Evolutionary conservation across 768 basidiomycete species (phyloP).

Genomic region (Collybia sordida): DNA sequence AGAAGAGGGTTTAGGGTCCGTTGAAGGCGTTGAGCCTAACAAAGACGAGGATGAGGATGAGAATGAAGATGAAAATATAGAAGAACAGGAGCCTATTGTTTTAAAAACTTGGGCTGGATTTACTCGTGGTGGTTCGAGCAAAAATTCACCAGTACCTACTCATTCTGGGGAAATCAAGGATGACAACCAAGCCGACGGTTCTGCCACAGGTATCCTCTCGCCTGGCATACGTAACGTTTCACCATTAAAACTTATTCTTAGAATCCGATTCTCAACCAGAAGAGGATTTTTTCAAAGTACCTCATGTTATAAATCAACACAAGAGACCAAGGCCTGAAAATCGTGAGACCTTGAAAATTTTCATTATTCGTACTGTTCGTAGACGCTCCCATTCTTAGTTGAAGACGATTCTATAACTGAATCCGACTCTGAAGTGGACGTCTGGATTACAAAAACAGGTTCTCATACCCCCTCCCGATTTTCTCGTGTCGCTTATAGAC

Average conservation of each 20-base stretch:
- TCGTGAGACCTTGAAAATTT: not conserved
- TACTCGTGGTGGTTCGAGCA: constrained; percentile 8
- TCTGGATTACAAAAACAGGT: not conserved
- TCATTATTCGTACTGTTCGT: not conserved
- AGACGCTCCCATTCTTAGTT: not conserved
- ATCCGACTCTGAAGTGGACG: not conserved
- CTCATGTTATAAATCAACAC: not conserved
- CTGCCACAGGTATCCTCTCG: constrained; percentile 34
- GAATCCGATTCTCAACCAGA: constrained; percentile 42
- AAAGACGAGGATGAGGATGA: constrained; percentile 19
- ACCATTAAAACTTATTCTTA: constrained; percentile 13
- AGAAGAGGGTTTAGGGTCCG: constrained; percentile 23
- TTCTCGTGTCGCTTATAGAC: not conserved
- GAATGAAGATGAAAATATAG: constrained; percentile 20
- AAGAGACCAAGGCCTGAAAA: not conserved
- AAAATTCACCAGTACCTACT: constrained; percentile 2
- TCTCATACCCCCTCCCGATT: not conserved
- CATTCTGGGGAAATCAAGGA: constrained; percentile 2
- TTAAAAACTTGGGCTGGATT: constrained; percentile 20
- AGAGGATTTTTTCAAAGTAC: constrained; percentile 4
- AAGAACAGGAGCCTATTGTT: constrained; percentile 19
- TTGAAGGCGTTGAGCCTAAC: constrained; percentile 5
- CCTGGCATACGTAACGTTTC: not conserved
- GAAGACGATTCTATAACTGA: constrained; percentile 13
- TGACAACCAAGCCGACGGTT: constrained; percentile 26